Evolutionary conservation across 768 basidiomycete species (phyloP).

Genomic region (Chlorophyllum brunneum): DNA sequence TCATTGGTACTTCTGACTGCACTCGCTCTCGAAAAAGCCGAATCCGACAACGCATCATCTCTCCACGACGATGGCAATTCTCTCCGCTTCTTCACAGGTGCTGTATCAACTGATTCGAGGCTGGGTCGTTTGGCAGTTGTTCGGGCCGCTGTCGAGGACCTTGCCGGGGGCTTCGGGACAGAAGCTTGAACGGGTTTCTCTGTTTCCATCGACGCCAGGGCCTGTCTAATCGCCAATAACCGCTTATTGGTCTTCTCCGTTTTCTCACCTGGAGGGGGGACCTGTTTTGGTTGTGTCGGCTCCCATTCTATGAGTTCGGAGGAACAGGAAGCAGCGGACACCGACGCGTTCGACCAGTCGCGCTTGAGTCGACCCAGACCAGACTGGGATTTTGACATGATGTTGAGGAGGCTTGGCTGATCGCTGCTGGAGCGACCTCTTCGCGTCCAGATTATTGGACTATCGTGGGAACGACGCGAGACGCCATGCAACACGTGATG

Average conservation of each 20-base stretch:
- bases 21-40: slow-evolving; percentile 23
- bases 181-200: slow-evolving; percentile 10
- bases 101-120: slow-evolving; percentile 17
- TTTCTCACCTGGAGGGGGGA: slow-evolving; percentile 16
- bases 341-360: slow-evolving; percentile 50
- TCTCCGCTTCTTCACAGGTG: slow-evolving; percentile 48
- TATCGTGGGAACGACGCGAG: slow-evolving; percentile 13
- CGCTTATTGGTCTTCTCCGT: slow-evolving; percentile 34
- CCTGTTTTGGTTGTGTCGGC: slow-evolving; percentile 32
- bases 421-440: neutral
- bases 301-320: slow-evolving; percentile 43
- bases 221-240: slow-evolving; percentile 57
- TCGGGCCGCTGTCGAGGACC: slow-evolving; percentile 18
- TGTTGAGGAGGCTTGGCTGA: neutral
- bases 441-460: neutral
- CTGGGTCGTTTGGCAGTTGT: slow-evolving; percentile 36
- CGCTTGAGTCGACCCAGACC: slow-evolving; percentile 60
- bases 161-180: slow-evolving; percentile 23
- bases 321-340: slow-evolving; percentile 23
- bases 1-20: neutral
- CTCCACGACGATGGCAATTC: slow-evolving; percentile 51
- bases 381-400: slow-evolving; percentile 40
- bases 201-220: slow-evolving; percentile 29
- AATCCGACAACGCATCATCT: slow-evolving; percentile 29
- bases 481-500: neutral